Percentiles rank a stretch among this genome's conserved stretches.
Conservation (phyloP, 192 early-diverging fungal genomes). For the Bifiguratus adelaidae region DNA sequence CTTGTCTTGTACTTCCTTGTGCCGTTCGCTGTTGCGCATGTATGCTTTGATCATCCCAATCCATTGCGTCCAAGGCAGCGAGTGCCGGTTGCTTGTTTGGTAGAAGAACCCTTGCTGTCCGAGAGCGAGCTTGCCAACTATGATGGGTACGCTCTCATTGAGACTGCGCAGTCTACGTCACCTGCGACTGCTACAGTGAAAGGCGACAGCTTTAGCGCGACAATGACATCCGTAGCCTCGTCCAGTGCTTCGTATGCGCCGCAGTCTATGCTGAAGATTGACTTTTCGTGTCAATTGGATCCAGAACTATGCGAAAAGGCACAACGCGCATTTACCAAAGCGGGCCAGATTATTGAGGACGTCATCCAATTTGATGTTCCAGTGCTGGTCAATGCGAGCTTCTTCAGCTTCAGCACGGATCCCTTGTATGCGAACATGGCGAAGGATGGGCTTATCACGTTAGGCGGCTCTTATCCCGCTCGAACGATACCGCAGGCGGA, state of each 20-base stretch:
- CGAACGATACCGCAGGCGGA: constrained; percentile 17
- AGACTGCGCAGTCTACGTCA: too few relatives aligned
- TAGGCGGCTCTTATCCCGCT: constrained; percentile 20
- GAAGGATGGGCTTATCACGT: background rate
- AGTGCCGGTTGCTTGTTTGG: background rate
- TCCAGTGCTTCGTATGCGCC: too few relatives aligned
- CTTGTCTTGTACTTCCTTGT: background rate
- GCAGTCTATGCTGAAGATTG: background rate
- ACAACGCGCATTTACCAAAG: constrained; percentile 9
- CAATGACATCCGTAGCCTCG: too few relatives aligned
- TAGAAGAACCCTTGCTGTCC: background rate
- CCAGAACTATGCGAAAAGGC: constrained; percentile 10
- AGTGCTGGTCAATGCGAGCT: constrained; percentile 19
- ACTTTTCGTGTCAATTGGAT: constrained; percentile 3
- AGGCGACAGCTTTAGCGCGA: too few relatives aligned
- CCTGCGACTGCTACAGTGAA: too few relatives aligned
- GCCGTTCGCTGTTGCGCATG: background rate
- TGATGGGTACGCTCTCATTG: background rate
- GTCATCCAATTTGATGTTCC: constrained; percentile 10
- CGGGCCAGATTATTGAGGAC: constrained; percentile 10
- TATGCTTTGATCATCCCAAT: constrained; percentile 6
- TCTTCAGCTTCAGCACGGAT: constrained; percentile 14
- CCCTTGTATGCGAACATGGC: too few relatives aligned
- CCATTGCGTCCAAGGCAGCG: background rate
- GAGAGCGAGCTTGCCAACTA: background rate